A percentile compares a stretch with the other conserved stretches of the same genome.
These are phyloP conservation scores for Rosa rugosa DNA, from an alignment of 306 rosid species.

Conservation along the genomic window DNA sequence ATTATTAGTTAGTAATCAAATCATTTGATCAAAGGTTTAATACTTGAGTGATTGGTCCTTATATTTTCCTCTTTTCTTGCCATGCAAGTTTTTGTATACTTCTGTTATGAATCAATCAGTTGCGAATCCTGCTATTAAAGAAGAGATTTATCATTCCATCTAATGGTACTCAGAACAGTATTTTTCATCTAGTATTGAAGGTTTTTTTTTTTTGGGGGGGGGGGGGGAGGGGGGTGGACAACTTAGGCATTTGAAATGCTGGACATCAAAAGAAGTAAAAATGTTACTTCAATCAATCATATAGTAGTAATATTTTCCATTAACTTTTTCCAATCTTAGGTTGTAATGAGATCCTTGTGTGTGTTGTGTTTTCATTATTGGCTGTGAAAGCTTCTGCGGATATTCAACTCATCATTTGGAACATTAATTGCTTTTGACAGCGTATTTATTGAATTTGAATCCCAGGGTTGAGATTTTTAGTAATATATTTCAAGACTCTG, in stretches of 20 bases:
- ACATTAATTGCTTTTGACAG: neutral
- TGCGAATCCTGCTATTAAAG: neutral
- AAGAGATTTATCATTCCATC: neutral
- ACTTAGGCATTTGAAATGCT: neutral
- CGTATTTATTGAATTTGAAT: neutral
- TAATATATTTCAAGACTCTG: conserved; percentile 20
- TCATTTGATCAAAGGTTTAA: neutral
- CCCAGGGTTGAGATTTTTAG: neutral
- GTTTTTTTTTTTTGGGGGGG: neutral
- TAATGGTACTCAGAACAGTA: neutral
- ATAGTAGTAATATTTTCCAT: neutral
- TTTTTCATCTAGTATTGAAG: neutral
- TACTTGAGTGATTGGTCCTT: neutral
- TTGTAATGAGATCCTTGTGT: neutral
- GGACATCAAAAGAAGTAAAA: too few species aligned
- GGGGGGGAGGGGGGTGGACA: neutral
- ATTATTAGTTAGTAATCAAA: neutral
- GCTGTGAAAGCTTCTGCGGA: neutral
- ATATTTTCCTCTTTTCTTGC: neutral
- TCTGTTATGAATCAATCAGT: neutral
- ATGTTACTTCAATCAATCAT: neutral
- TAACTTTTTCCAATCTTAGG: neutral
- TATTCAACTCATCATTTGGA: neutral
- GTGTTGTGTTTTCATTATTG: neutral
- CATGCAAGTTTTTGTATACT: neutral